phyloP scores from a whole-genome alignment of 2,329 filamentous ascomycete genomes.

The Beauveria sp. region DNA sequence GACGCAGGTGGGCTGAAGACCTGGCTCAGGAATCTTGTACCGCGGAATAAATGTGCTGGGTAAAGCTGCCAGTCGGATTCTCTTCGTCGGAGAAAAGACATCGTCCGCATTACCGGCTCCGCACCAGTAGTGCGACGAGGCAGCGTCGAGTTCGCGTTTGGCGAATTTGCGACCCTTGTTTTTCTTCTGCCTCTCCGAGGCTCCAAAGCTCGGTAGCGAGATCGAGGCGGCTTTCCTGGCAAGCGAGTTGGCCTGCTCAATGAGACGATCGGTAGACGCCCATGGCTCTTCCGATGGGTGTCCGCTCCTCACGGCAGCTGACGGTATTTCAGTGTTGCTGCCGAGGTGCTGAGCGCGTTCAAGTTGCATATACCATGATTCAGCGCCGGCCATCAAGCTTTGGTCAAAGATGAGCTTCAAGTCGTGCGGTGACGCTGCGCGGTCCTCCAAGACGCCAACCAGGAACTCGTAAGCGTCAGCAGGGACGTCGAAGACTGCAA shows the following conservation, averaged over 20 bases:
- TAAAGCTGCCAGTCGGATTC: neutral
- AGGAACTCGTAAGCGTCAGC: constrained; percentile 25
- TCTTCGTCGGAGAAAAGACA: neutral
- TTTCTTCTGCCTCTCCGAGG: neutral
- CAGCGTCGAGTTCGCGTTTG: neutral
- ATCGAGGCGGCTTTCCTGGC: constrained; percentile 17
- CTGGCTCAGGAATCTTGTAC: neutral
- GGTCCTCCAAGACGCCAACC: constrained; percentile 22
- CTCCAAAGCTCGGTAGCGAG: neutral
- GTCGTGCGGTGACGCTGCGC: constrained; percentile 20
- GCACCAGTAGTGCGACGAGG: constrained; percentile 8
- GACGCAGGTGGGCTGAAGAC: neutral
- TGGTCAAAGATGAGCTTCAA: constrained; percentile 20
- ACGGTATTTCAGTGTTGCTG: no score
- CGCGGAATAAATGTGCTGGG: neutral
- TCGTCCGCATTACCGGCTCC: neutral
- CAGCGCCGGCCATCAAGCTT: constrained; percentile 25
- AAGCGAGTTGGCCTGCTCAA: constrained; percentile 22
- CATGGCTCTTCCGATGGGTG: neutral
- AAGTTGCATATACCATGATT: constrained; percentile 14
- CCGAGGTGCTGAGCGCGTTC: neutral
- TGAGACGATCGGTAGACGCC: constrained; percentile 16
- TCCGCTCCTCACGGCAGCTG: neutral
- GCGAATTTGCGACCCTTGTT: neutral
- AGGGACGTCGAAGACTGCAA: constrained; percentile 26